Percentiles rank a stretch among this genome's conserved stretches.
These are phyloP conservation scores for Steccherinum ochraceum DNA, from an alignment of 768 basidiomycete species.

Conservation along the genomic window DNA sequence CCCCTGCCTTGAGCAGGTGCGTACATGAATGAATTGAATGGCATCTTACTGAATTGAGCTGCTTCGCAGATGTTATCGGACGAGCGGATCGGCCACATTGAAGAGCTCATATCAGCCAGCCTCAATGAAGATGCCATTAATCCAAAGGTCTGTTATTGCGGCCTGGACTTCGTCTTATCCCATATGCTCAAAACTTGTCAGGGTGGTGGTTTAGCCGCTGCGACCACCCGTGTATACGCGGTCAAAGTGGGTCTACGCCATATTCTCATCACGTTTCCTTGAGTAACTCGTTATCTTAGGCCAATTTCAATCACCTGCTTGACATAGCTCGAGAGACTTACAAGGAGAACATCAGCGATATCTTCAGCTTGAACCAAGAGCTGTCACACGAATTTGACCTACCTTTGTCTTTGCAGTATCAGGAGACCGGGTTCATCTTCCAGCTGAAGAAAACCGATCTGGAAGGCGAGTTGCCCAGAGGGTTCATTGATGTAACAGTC, in stretches of 20 bases:
- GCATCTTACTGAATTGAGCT: too few species aligned
- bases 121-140: conserved; percentile 68
- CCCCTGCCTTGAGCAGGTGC: too few species aligned
- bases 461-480: conserved; percentile 55
- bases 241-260: conserved; percentile 52
- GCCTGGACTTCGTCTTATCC: not conserved
- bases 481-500: conserved; percentile 61
- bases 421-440: conserved; percentile 71
- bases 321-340: conserved; percentile 95
- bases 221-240: conserved; percentile 84
- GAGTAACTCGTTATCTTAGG: conserved; percentile 40
- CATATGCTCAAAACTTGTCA: not conserved
- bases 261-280: not conserved
- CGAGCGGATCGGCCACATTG: conserved; percentile 59
- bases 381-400: conserved; percentile 59
- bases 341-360: conserved; percentile 89
- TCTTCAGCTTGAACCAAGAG: conserved; percentile 57
- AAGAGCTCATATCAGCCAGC: conserved; percentile 47
- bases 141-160: conserved; percentile 41
- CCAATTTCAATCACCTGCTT: conserved; percentile 75
- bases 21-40: too few species aligned
- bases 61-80: conserved; percentile 63
- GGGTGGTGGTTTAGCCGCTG: conserved; percentile 65
- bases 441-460: conserved; percentile 61
- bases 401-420: conserved; percentile 61